Evolutionary conservation across 345 rosid species (phyloP).

Genomic region (Populus simonii): DNA sequence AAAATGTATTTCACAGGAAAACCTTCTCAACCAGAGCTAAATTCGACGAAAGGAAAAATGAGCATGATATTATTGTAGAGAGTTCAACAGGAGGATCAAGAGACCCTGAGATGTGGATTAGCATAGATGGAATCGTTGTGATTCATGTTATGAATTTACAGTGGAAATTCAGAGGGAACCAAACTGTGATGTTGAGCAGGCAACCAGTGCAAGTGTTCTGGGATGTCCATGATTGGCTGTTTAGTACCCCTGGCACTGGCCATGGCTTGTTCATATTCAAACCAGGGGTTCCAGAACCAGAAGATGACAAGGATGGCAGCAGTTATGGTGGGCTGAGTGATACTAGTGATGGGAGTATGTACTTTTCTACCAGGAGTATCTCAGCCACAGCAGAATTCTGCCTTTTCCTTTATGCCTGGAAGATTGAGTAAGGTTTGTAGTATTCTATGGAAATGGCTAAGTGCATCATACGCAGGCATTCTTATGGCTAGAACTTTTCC

Average conservation of each 20-base stretch:
- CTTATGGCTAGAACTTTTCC: background rate
- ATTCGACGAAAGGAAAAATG: slow-evolving; percentile 62
- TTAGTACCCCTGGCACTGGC: slow-evolving; percentile 54
- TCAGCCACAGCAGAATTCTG: slow-evolving; percentile 54
- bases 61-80: slow-evolving; percentile 80
- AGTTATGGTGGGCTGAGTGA: slow-evolving; percentile 51
- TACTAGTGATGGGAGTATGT: slow-evolving; percentile 52
- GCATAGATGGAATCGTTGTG: slow-evolving; percentile 73
- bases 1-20: slow-evolving; percentile 77
- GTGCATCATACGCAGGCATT: background rate
- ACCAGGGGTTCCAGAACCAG: slow-evolving; percentile 51
- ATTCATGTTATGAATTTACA: slow-evolving; percentile 79
- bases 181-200: slow-evolving; percentile 71
- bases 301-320: slow-evolving; percentile 57
- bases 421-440: slow-evolving; percentile 54
- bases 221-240: slow-evolving; percentile 97
- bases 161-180: slow-evolving; percentile 95
- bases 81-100: slow-evolving; percentile 54
- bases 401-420: slow-evolving; percentile 86
- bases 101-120: slow-evolving; percentile 94
- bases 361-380: slow-evolving; percentile 47
- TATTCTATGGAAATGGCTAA: background rate
- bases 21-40: slow-evolving; percentile 67
- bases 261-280: slow-evolving; percentile 84
- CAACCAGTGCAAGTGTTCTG: slow-evolving; percentile 76